phyloP scores from a whole-genome alignment of 2,329 filamentous ascomycete genomes.

The Trichothecium roseum region DNA sequence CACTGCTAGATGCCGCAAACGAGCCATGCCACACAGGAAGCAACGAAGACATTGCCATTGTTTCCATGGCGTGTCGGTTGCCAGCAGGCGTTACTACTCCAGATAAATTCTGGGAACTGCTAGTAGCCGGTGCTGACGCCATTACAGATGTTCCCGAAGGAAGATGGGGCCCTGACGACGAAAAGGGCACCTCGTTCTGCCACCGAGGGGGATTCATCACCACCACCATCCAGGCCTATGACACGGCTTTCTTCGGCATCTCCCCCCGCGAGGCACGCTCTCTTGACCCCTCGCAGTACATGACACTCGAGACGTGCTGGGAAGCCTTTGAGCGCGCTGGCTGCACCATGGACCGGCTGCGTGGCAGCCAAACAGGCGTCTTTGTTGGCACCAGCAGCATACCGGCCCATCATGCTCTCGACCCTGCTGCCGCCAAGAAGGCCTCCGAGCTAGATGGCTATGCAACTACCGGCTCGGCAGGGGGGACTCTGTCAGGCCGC shows the following conservation, averaged over 20 bases:
- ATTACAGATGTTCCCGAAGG: constrained; percentile 26
- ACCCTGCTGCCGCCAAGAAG: neutral
- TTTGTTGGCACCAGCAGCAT: constrained; percentile 38
- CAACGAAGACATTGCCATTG: constrained; percentile 21
- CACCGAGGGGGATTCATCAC: constrained; percentile 8
- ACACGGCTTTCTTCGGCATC: constrained; percentile 18
- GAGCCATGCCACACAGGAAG: neutral
- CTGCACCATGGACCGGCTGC: constrained; percentile 33
- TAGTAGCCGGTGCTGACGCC: constrained; percentile 21
- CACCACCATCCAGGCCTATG: constrained; percentile 11
- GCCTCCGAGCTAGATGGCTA: constrained; percentile 7
- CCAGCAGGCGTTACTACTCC: constrained; percentile 25
- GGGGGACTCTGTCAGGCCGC: constrained; percentile 38
- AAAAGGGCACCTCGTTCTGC: constrained; percentile 4
- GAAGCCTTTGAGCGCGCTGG: constrained; percentile 44
- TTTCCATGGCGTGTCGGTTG: constrained; percentile 29
- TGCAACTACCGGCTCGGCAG: constrained; percentile 2
- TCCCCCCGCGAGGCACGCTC: constrained; percentile 14
- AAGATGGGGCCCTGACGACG: constrained; percentile 29
- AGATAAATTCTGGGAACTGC: constrained; percentile 27
- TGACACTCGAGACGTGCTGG: constrained; percentile 41
- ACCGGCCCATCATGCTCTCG: constrained; percentile 17
- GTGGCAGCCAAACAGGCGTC: constrained; percentile 37
- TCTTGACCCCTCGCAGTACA: constrained; percentile 40
- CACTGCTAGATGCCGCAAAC: neutral